A percentile compares a stretch with the other conserved stretches of the same genome.
Conservation (phyloP, 768 basidiomycete genomes). For the Leucosporidium creatinivorum region DNA sequence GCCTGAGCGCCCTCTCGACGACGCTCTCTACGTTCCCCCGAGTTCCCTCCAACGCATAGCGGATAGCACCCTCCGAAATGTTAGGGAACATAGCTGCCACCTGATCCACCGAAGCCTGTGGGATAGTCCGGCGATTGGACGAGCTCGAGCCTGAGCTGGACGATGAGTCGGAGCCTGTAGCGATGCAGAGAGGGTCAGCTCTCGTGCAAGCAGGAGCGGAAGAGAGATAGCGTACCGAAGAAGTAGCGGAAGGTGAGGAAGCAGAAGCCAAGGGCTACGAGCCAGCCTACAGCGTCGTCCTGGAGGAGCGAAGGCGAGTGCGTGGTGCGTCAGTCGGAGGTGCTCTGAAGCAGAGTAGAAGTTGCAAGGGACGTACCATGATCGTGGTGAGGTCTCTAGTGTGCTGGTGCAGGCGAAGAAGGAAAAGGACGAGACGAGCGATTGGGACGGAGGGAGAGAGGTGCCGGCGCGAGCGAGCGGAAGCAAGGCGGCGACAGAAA, state of each 20-base stretch:
- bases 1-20: conserved; percentile 21
- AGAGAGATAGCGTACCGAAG: not conserved
- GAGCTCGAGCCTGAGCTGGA: not conserved
- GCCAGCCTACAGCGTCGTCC: conserved; percentile 9
- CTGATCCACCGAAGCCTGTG: conserved; percentile 11
- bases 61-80: not conserved
- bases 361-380: no score
- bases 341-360: no score
- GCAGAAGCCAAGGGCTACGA: not conserved
- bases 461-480: no score
- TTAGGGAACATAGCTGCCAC: conserved; percentile 15
- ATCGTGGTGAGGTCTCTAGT: no score
- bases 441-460: no score
- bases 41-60: conserved; percentile 27
- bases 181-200: not conserved
- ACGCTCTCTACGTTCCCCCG: conserved; percentile 27
- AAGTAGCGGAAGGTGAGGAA: conserved; percentile 7
- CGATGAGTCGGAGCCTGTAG: not conserved
- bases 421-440: no score
- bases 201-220: not conserved
- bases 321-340: no score
- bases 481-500: no score
- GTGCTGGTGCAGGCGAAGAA: no score
- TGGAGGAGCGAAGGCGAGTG: not conserved
- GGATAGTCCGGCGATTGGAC: not conserved